These are phyloP conservation scores for Mycena galericulata DNA, from an alignment of 768 basidiomycete genomes.

Conservation along the genomic window DNA sequence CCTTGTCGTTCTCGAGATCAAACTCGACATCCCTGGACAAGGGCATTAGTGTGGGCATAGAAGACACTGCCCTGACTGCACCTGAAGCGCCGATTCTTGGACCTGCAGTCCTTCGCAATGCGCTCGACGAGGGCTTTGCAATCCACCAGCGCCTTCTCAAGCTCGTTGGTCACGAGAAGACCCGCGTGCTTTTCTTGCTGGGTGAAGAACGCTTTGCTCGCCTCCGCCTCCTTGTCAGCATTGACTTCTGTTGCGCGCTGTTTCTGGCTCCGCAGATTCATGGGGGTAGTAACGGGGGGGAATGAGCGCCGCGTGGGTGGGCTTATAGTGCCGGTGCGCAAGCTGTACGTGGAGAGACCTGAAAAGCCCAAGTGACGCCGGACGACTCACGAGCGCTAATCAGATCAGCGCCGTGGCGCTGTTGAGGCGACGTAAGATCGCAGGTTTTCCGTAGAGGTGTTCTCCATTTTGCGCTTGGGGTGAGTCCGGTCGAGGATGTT, in stretches of 20 bases:
- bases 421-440: too few species aligned
- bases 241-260: slow-evolving; percentile 9
- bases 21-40: slow-evolving; percentile 64
- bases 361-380: too few species aligned
- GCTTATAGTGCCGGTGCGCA: neutral
- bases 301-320: too few species aligned
- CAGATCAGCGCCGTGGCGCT: too few species aligned
- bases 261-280: slow-evolving; percentile 8
- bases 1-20: slow-evolving; percentile 65
- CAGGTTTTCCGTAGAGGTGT: too few species aligned
- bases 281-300: slow-evolving; percentile 8
- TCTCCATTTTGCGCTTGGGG: too few species aligned
- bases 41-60: neutral
- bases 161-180: slow-evolving; percentile 60
- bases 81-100: slow-evolving; percentile 64
- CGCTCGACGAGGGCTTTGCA: slow-evolving; percentile 58
- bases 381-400: too few species aligned
- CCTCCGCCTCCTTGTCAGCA: too few species aligned
- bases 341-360: neutral
- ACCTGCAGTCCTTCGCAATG: slow-evolving; percentile 60
- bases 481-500: too few species aligned
- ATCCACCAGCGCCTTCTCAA: slow-evolving; percentile 61
- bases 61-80: slow-evolving; percentile 34
- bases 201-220: slow-evolving; percentile 39
- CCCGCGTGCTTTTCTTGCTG: slow-evolving; percentile 51